Conservation (phyloP, 768 basidiomycete species). For the Serendipita sp. region DNA sequence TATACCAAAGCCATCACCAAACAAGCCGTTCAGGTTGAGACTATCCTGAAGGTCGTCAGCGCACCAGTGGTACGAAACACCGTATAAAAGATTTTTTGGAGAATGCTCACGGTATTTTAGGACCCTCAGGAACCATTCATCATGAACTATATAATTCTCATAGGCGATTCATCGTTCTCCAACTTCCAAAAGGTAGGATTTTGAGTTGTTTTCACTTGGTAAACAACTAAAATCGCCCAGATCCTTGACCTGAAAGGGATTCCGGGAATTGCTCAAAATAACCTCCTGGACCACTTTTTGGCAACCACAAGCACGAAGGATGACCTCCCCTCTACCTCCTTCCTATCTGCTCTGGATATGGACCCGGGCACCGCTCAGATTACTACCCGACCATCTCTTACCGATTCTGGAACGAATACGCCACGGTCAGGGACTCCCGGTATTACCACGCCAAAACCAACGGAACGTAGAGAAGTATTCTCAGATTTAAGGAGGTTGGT, state of each 20-base stretch:
- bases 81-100: not conserved
- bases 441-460: slow-evolving; percentile 22
- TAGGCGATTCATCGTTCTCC: slow-evolving; percentile 86
- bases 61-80: slow-evolving; percentile 60
- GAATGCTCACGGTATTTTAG: slow-evolving; percentile 22
- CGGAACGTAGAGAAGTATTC: slow-evolving; percentile 60
- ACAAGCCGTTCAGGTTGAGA: slow-evolving; percentile 67
- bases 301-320: slow-evolving; percentile 84
- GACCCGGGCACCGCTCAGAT: slow-evolving; percentile 49
- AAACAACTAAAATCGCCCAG: slow-evolving; percentile 23
- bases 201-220: not conserved
- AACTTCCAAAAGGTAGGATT: slow-evolving; percentile 91
- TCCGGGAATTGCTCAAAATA: slow-evolving; percentile 69
- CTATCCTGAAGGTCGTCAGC: slow-evolving; percentile 86
- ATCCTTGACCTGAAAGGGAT: slow-evolving; percentile 92
- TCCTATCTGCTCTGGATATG: slow-evolving; percentile 91
- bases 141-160: slow-evolving; percentile 83
- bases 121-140: slow-evolving; percentile 91
- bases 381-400: slow-evolving; percentile 35
- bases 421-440: slow-evolving; percentile 45
- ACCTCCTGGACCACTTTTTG: slow-evolving; percentile 79
- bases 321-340: slow-evolving; percentile 78
- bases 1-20: slow-evolving; percentile 74
- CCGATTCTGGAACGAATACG: slow-evolving; percentile 23
- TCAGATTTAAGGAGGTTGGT: slow-evolving; percentile 80